Base-by-base conservation (phyloP, 352 stramenopile genomes). In the Peronospora destructor region DNA sequence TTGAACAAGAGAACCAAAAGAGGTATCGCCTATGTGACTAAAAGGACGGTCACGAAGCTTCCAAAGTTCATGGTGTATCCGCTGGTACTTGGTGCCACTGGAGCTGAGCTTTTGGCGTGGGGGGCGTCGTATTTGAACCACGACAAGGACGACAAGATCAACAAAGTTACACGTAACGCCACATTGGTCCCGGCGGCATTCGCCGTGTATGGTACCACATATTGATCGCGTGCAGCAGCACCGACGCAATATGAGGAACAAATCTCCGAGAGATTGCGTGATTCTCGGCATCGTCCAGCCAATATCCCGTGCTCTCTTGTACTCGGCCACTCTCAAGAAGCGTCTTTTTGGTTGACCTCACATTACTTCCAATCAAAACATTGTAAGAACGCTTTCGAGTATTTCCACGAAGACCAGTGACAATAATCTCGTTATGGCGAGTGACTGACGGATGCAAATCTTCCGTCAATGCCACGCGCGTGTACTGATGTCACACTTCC, bases 171-270 rank as follows among this genome's bases (percentile, higher is more conserved):
- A 13, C 60, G 50, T 33, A 35, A 68, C 37, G 56, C 56, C 21
- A 65, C 49, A 30, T 25, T 68, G 41, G 60, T 47, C 1, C 60
- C 60, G 9, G 50, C 50, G 9, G 60, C 49, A 3, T 68, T 68
- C 13, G 55, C 51, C 7, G 30, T 68, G 7, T 68, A 65, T 36
- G 60, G 60, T 16, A 57, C 37, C 10, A 61, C 56, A 90, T 79
- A 42, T 82, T 86, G 44, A 92, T 88, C 25, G 85, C 79, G 36
- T 92, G 77, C 6, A 92, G 47, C n/a, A 92, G 49, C 26, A 92
- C 71, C 2, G 73, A 85, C 6, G 76, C 70, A 53, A 91, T 84
- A 49, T 89, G 74, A 30, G 80, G 80, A 45, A 82, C 68, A 19
- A 59, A 70, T 56, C 57, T 59, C 45, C 50, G 64, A 57, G 45